Evolutionary conservation across 306 rosid species (phyloP), one percentile per base, ranked within the genome.

Genomic region (Quercus gilva): DNA sequence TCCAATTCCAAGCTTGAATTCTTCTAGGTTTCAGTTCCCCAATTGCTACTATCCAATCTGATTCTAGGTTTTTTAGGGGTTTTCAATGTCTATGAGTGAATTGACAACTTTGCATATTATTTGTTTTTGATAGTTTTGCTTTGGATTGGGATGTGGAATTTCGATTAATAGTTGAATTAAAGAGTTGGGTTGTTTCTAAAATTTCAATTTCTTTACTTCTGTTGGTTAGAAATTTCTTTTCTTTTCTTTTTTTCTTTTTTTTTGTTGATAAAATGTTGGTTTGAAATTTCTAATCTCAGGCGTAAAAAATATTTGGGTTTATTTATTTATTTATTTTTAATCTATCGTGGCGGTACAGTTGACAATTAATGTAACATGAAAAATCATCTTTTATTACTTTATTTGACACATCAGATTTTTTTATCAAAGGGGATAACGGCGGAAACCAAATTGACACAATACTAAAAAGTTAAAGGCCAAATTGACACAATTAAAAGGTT

Each of bases 31-130:
- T 74, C 90, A 81, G 81, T 71, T 88, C 20, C 85, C 82, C 45
- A 78, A 76, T 33, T 87, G 70, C 82, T 41, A 2, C 12, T 37
- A 19, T 55, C 78, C 59, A 69, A 75, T 56, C 84, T 10, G 55
- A 61, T 58, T 51, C 74, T 85, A 65, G 96, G 96, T 91, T 80
- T 79, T 87, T 75, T 74, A 33, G 33, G 29, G 58, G 23, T 57
- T 25, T 33, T 74, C 4, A 2, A 41, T 41, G 12, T 41, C 45
- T 60, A 23, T 5, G 23, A 5, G 6, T 4, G 20, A 35, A 37
- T 68, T 55, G 14, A 56, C 33, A 18, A 21, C 53, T 76, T 55
- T 33, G 25, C n/a, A 14, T 3, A 6, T 31, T 19, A 45, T 60
- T 6, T 19, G 14, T 28, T 55, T 73, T 29, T 21, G 11, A 18